These are phyloP conservation scores for Cyclaneusma minus DNA, from an alignment of 2,329 filamentous ascomycete species.

Conservation along the genomic window DNA sequence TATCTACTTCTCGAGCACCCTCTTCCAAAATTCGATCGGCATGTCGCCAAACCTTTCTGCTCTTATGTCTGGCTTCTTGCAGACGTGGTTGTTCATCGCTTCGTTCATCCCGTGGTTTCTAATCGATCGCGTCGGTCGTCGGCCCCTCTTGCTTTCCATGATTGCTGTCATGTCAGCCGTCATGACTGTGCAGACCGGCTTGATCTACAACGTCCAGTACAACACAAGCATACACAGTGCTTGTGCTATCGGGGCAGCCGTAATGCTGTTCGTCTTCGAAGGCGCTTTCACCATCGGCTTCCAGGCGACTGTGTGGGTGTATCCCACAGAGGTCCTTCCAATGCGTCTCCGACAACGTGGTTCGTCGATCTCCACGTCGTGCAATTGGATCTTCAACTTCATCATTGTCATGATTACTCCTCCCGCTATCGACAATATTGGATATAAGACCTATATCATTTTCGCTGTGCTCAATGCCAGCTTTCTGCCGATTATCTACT, in stretches of 20 bases:
- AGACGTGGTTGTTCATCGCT: constrained; percentile 28
- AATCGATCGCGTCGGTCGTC: constrained; percentile 43
- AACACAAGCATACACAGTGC: constrained; percentile 17
- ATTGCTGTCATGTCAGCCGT: constrained; percentile 24
- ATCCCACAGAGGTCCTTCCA: constrained; percentile 42
- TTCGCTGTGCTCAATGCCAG: constrained; percentile 16
- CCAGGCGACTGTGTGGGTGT: constrained; percentile 45
- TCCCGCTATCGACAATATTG: constrained; percentile 18
- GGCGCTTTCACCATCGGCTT: constrained; percentile 44
- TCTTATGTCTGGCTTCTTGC: constrained; percentile 34
- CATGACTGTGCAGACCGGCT: constrained; percentile 24
- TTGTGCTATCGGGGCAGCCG: constrained; percentile 23
- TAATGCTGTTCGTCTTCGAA: constrained; percentile 44
- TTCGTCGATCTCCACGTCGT: constrained; percentile 43
- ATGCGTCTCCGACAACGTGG: constrained; percentile 42
- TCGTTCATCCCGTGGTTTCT: constrained; percentile 23
- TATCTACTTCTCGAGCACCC: constrained; percentile 26
- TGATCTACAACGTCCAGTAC: constrained; percentile 25
- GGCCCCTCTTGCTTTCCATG: constrained; percentile 48
- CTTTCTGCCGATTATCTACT: constrained; percentile 37
- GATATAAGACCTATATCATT: constrained; percentile 21
- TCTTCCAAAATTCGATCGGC: constrained; percentile 29
- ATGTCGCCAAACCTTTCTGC: constrained; percentile 27
- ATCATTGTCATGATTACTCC: constrained; percentile 16
- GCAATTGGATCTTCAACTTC: constrained; percentile 30